A percentile compares a stretch with the other conserved stretches of the same genome.
These are phyloP conservation scores for Chaetomium fimeti DNA, from an alignment of 495 filamentous ascomycete species.

Conservation along the genomic window DNA sequence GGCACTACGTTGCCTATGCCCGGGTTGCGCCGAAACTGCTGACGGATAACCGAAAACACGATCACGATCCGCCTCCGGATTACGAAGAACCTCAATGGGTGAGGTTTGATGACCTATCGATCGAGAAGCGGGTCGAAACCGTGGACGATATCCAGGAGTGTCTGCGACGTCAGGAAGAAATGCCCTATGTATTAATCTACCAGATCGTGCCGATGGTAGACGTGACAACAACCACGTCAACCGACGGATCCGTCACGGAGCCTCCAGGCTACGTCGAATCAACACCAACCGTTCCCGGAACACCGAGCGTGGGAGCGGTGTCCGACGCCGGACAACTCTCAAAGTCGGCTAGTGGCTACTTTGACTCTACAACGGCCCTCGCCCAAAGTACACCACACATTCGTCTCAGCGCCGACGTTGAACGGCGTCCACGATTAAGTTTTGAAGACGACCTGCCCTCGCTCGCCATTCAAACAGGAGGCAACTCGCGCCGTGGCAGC, in stretches of 20 bases:
- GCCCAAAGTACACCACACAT: constrained; percentile 34
- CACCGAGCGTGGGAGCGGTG: constrained; percentile 20
- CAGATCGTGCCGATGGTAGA: constrained; percentile 85
- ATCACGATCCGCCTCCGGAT: constrained; percentile 49
- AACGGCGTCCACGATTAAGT: constrained; percentile 35
- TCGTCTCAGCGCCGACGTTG: constrained; percentile 44
- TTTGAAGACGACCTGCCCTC: constrained; percentile 40
- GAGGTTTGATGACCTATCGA: constrained; percentile 81
- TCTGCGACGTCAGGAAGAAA: constrained; percentile 64
- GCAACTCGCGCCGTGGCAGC: constrained; percentile 47
- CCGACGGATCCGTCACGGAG: constrained; percentile 50
- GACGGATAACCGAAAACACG: constrained; percentile 53
- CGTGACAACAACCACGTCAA: constrained; percentile 53
- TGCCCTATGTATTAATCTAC: constrained; percentile 92
- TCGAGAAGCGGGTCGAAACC: constrained; percentile 58
- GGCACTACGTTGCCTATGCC: constrained; percentile 85
- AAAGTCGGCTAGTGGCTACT: constrained; percentile 44
- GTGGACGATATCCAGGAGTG: constrained; percentile 74
- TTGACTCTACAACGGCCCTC: constrained; percentile 39
- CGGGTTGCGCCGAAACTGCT: constrained; percentile 61
- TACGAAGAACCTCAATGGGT: constrained; percentile 74
- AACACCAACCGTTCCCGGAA: constrained; percentile 24
- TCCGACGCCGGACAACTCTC: constrained; percentile 30
- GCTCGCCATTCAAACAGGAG: constrained; percentile 34
- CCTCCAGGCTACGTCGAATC: constrained; percentile 59